Percentiles rank a stretch among this genome's conserved stretches.
Evolutionary conservation across 2,329 filamentous ascomycete species (phyloP).

Genomic region (Exserohilum rostratum): DNA sequence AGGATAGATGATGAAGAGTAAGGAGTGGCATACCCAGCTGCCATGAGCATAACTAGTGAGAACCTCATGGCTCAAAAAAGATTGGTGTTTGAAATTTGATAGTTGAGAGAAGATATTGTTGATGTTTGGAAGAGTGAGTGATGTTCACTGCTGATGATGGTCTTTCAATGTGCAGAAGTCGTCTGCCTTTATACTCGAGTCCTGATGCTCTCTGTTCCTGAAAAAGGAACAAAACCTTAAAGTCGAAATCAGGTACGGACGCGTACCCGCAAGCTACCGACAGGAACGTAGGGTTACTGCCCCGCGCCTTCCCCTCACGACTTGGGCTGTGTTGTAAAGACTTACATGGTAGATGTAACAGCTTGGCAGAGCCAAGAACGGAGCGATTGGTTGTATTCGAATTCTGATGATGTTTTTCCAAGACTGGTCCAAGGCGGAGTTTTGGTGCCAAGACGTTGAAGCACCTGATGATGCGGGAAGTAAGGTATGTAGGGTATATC

Average conservation of each 20-base stretch:
- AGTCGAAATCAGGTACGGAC: neutral
- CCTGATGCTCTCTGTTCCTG: neutral
- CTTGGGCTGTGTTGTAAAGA: neutral
- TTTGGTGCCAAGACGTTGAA: neutral
- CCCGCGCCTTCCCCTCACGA: neutral
- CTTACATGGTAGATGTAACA: constrained; percentile 1
- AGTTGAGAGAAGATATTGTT: neutral
- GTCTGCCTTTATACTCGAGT: neutral
- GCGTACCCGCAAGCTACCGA: neutral
- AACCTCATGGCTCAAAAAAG: neutral
- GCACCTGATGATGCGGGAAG: too few relatives aligned
- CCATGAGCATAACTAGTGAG: neutral
- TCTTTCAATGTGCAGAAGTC: neutral
- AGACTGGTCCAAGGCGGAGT: neutral
- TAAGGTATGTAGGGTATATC: too few relatives aligned
- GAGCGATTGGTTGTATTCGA: neutral
- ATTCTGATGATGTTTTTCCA: neutral
- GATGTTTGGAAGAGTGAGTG: neutral
- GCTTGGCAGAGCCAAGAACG: neutral
- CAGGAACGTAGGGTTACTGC: neutral
- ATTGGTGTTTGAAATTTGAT: too few relatives aligned
- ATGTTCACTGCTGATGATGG: neutral
- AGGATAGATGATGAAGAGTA: neutral
- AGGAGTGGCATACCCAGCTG: neutral
- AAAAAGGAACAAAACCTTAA: neutral